phyloP scores from a whole-genome alignment of 225 moss, liverwort and hornwort species.

The Polytrichum formosum region DNA sequence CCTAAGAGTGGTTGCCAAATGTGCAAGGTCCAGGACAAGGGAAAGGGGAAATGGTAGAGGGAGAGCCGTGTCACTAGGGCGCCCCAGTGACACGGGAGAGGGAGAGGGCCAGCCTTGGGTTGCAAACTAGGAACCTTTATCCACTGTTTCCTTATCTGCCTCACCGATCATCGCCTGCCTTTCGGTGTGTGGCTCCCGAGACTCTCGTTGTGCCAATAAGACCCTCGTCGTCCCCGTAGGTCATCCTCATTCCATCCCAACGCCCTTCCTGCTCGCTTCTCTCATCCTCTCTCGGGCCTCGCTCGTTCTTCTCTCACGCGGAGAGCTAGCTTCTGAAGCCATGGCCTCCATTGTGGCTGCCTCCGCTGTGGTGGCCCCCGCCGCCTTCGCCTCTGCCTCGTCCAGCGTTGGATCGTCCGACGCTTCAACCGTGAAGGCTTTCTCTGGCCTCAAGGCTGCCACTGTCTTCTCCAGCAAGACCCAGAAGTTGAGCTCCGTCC shows the following conservation, averaged over 20 bases:
- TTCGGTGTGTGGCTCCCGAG: background rate
- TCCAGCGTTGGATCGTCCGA: constrained; percentile 8
- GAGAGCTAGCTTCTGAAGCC: background rate
- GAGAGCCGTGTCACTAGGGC: too few relatives aligned
- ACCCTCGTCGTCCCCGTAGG: background rate
- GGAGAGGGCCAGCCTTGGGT: too few relatives aligned
- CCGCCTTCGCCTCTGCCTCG: constrained; percentile 27
- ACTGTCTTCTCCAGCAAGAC: constrained; percentile 11
- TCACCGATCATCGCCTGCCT: background rate
- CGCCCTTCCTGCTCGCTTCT: too few relatives aligned
- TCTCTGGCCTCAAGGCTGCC: constrained; percentile 22
- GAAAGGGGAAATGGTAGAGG: too few relatives aligned
- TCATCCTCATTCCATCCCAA: background rate
- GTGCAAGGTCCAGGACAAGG: too few relatives aligned
- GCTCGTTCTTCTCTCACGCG: background rate
- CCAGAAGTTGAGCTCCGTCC: constrained; percentile 14
- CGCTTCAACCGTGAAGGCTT: constrained; percentile 24
- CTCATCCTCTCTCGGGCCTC: too few relatives aligned
- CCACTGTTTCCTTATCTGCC: background rate
- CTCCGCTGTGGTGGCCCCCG: constrained; percentile 33
- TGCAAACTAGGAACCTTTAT: background rate
- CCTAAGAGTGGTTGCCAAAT: too few relatives aligned
- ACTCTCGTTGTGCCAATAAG: background rate
- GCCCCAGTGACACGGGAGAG: too few relatives aligned
- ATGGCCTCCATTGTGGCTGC: constrained; percentile 40